Conservation (phyloP, 768 basidiomycete genomes). For the Rhodotorula sphaerocarpa region DNA sequence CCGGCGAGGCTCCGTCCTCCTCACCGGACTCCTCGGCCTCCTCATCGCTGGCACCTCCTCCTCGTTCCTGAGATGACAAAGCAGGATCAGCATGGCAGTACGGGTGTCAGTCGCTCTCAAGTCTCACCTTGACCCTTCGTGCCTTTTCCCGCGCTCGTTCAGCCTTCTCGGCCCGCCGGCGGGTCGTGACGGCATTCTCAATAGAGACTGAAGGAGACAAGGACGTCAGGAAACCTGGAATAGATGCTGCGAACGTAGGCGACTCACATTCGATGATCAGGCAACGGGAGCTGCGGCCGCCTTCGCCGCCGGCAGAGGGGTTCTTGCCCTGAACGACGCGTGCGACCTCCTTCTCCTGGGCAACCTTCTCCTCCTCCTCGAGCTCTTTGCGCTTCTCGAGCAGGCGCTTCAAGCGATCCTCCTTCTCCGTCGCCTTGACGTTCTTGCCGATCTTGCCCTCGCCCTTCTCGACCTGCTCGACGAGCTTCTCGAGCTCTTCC, state of each 20-base stretch:
- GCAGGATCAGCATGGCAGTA: too few relatives aligned
- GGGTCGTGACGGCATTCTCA: slow-evolving; percentile 32
- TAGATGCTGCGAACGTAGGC: neutral
- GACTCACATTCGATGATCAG: slow-evolving; percentile 35
- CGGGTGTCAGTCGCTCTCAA: too few relatives aligned
- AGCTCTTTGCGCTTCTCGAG: slow-evolving; percentile 31
- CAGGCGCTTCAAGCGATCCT: slow-evolving; percentile 26
- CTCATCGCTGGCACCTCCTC: slow-evolving; percentile 6
- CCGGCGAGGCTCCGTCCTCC: slow-evolving; percentile 2
- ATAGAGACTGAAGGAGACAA: slow-evolving; percentile 29
- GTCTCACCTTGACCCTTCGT: slow-evolving; percentile 13
- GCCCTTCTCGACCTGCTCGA: slow-evolving; percentile 41
- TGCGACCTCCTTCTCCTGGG: slow-evolving; percentile 26
- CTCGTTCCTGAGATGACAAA: too few relatives aligned
- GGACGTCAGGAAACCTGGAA: neutral
- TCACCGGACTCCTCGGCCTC: slow-evolving; percentile 8
- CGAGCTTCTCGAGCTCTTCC: slow-evolving; percentile 53
- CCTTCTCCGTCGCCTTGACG: slow-evolving; percentile 27
- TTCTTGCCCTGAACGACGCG: slow-evolving; percentile 30
- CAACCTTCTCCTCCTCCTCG: slow-evolving; percentile 33
- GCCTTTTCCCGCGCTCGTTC: slow-evolving; percentile 24
- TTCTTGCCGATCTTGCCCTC: slow-evolving; percentile 32
- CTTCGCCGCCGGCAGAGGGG: slow-evolving; percentile 17
- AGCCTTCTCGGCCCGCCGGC: slow-evolving; percentile 34
- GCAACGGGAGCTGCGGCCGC: slow-evolving; percentile 28